A percentile compares a stretch with the other conserved stretches of the same genome.
These are phyloP conservation scores for Myriosclerotinia scirpicola DNA, from an alignment of 2,329 filamentous ascomycete genomes.

Conservation along the genomic window DNA sequence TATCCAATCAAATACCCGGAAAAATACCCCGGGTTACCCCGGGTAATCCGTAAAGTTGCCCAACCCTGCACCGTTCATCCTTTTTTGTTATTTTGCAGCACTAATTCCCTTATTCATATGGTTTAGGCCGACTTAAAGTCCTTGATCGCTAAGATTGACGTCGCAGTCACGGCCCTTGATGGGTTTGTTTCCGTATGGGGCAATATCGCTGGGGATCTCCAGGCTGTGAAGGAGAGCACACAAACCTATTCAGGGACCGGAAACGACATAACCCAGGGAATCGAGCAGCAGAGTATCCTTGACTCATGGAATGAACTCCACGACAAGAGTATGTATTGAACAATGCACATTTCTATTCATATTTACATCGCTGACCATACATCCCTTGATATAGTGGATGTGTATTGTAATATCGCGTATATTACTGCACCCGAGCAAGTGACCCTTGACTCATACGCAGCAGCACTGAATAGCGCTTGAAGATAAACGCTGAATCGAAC, in stretches of 20 bases:
- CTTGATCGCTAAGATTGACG: background rate
- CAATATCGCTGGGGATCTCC: background rate
- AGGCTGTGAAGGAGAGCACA: background rate
- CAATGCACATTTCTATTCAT: background rate
- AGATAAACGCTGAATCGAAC: no score
- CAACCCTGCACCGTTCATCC: background rate
- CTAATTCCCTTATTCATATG: background rate
- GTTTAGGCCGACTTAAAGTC: background rate
- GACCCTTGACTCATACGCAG: background rate
- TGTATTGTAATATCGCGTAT: background rate
- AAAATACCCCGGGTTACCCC: no score
- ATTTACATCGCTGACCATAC: background rate
- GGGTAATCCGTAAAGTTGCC: no score
- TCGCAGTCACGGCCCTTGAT: background rate
- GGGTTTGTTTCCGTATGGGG: background rate
- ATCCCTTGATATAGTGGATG: background rate
- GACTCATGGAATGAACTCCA: background rate
- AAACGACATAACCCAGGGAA: background rate
- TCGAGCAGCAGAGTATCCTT: background rate
- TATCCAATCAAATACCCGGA: no score
- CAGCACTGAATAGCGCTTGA: no score
- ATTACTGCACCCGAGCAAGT: background rate
- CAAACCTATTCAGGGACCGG: background rate
- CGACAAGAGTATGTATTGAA: background rate
- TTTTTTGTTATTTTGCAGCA: background rate